Evolutionary conservation across 2,329 filamentous ascomycete species (phyloP).

Genomic region (Pezicula carpinea): DNA sequence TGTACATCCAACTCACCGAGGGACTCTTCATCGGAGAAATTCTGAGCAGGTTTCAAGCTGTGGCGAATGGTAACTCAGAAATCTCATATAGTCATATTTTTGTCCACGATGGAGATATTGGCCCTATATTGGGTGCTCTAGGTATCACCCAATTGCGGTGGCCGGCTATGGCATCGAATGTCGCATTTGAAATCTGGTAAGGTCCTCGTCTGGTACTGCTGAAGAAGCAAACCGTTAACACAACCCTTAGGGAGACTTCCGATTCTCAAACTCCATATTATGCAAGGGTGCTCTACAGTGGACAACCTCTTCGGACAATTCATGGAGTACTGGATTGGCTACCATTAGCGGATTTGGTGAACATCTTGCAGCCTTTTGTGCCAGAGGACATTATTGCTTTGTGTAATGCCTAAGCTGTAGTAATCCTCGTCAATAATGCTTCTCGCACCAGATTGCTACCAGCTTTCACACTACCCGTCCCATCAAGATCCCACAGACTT

Average conservation of each 20-base stretch:
- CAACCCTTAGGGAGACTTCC: not conserved
- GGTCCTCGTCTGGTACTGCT: slow-evolving; percentile 1
- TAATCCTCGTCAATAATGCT: too few relatives aligned
- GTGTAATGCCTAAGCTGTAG: not conserved
- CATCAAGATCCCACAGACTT: too few relatives aligned
- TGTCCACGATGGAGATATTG: slow-evolving; percentile 34
- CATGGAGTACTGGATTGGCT: slow-evolving; percentile 21
- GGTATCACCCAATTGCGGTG: slow-evolving; percentile 33
- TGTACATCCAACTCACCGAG: slow-evolving; percentile 33
- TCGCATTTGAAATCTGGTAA: slow-evolving; percentile 35
- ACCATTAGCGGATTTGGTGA: slow-evolving; percentile 11
- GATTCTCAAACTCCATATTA: not conserved
- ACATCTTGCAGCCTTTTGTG: slow-evolving; percentile 15
- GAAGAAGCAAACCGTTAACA: not conserved
- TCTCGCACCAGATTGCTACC: too few relatives aligned
- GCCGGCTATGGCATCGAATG: slow-evolving; percentile 34
- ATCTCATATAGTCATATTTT: slow-evolving; percentile 27
- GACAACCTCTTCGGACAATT: slow-evolving; percentile 18
- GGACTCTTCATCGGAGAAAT: slow-evolving; percentile 34
- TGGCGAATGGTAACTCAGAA: slow-evolving; percentile 17
- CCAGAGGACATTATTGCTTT: slow-evolving; percentile 15
- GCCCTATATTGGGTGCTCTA: slow-evolving; percentile 23
- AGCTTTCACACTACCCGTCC: too few relatives aligned
- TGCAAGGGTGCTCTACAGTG: slow-evolving; percentile 28
- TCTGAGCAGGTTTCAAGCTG: slow-evolving; percentile 26